Evolutionary conservation across 495 filamentous ascomycete genomes (phyloP).

Genomic region (Penicillium fimorum): DNA sequence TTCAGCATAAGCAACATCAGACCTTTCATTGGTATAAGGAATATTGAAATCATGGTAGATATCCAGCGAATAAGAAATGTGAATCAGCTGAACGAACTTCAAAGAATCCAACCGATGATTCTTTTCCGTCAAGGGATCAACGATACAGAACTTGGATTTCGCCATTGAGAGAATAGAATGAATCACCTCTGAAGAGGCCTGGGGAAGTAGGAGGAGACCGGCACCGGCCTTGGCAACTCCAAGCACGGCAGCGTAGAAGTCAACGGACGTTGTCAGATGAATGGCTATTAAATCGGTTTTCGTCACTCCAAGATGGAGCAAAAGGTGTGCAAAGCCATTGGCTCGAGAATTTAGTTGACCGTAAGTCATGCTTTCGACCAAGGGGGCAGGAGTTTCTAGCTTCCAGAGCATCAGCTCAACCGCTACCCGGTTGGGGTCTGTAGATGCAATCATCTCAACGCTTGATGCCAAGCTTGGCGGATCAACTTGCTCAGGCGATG

Average conservation of each 20-base stretch:
- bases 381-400: conserved; percentile 18
- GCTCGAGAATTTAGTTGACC: conserved; percentile 57
- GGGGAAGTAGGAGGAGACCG: conserved; percentile 68
- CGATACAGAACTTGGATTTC: conserved; percentile 46
- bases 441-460: conserved; percentile 51
- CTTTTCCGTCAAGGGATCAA: conserved; percentile 23
- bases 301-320: conserved; percentile 45
- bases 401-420: conserved; percentile 57
- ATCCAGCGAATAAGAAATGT: conserved; percentile 32
- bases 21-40: conserved; percentile 18
- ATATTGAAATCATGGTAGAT: conserved; percentile 31
- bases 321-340: conserved; percentile 61
- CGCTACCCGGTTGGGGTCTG: conserved; percentile 53
- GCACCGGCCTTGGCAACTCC: conserved; percentile 70
- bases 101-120: conserved; percentile 14
- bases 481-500: conserved; percentile 15
- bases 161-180: conserved; percentile 54
- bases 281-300: conserved; percentile 61
- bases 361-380: conserved; percentile 55
- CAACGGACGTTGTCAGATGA: conserved; percentile 65
- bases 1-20: conserved; percentile 52
- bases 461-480: conserved; percentile 42
- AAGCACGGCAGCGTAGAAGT: conserved; percentile 68
- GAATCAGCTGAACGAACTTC: conserved; percentile 23
- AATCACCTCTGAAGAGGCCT: conserved; percentile 57